Evolutionary conservation across 2,329 filamentous ascomycete species (phyloP).

Genomic region (Ceratocystis ficicola): DNA sequence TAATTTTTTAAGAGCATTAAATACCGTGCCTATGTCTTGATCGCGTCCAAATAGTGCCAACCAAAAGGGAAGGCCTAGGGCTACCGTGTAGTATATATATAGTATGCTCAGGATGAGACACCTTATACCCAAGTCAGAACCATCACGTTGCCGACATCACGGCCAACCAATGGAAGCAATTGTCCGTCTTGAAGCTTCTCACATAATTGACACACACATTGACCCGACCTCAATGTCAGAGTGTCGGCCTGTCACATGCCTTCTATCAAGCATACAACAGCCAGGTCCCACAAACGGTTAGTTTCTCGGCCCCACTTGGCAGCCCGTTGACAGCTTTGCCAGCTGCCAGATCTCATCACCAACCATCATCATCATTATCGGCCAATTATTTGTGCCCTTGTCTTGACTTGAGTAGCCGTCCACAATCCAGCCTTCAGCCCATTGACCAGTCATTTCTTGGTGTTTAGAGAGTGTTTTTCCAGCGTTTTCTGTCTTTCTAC

Average conservation of each 20-base stretch:
- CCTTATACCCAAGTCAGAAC: background rate
- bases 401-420: background rate
- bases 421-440: constrained; percentile 14
- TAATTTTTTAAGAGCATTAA: background rate
- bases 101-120: background rate
- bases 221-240: too few relatives aligned
- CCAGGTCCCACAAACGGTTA: background rate
- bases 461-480: background rate
- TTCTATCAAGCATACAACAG: background rate
- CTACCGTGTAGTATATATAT: too few relatives aligned
- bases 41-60: background rate
- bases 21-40: background rate
- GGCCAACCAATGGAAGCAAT: background rate
- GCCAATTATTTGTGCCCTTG: constrained; percentile 7
- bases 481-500: background rate
- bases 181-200: background rate
- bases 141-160: background rate
- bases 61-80: constrained; percentile 21
- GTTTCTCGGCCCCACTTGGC: background rate
- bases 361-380: constrained; percentile 6
- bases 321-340: background rate
- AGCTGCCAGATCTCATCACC: constrained; percentile 14
- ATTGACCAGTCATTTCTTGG: constrained; percentile 3
- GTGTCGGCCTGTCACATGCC: background rate
- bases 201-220: too few relatives aligned